These are phyloP conservation scores for Mycena capillaripes DNA, from an alignment of 768 basidiomycete genomes.

Conservation along the genomic window DNA sequence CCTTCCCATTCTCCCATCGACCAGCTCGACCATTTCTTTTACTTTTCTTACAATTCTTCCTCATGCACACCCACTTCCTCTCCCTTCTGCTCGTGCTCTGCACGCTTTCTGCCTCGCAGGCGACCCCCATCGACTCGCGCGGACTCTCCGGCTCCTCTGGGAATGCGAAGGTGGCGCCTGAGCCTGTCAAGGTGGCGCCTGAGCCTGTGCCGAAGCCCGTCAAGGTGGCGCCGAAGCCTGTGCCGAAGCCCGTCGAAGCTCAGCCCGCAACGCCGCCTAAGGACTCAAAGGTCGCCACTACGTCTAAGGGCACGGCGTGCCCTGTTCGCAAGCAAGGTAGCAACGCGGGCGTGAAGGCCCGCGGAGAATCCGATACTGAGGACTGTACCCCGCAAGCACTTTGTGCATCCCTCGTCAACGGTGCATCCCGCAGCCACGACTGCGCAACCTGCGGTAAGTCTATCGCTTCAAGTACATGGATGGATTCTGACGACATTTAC, in stretches of 20 bases:
- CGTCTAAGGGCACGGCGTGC: not conserved
- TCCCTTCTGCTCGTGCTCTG: slow-evolving; percentile 8
- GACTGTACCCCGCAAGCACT: not conserved
- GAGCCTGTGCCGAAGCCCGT: not conserved
- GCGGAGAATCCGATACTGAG: not conserved
- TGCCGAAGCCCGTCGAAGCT: not conserved
- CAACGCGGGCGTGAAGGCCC: slow-evolving; percentile 1
- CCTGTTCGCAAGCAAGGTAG: slow-evolving; percentile 2
- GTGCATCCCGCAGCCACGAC: too few species aligned
- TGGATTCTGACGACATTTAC: not conserved
- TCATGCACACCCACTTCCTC: slow-evolving; percentile 4
- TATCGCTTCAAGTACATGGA: not conserved
- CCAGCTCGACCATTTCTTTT: not conserved
- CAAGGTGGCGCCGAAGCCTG: not conserved
- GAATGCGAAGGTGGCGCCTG: not conserved
- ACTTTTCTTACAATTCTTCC: slow-evolving; percentile 4
- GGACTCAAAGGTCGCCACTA: too few species aligned
- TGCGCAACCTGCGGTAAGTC: slow-evolving; percentile 5
- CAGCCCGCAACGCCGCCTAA: too few species aligned
- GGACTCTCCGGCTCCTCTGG: too few species aligned
- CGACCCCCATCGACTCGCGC: slow-evolving; percentile 5
- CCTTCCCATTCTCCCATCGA: not conserved
- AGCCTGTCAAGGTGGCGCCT: too few species aligned
- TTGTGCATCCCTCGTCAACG: not conserved
- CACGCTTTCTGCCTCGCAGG: not conserved